Conservation (phyloP, 306 rosid genomes). For the Malus sieversii region DNA sequence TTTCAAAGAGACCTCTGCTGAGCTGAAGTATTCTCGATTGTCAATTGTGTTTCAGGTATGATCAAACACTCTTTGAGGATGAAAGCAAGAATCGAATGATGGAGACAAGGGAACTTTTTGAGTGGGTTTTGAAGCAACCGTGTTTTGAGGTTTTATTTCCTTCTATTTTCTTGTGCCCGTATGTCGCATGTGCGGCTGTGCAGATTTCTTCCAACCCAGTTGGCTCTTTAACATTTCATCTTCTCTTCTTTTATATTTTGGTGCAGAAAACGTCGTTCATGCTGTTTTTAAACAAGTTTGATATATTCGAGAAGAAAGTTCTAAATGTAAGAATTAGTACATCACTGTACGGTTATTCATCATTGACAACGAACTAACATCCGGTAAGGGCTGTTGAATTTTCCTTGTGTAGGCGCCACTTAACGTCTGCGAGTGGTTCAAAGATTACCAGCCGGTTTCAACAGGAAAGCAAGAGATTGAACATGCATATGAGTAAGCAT, state of each 20-base stretch:
- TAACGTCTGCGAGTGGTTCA: constrained; percentile 83
- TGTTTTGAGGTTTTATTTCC: constrained; percentile 78
- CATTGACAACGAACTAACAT: constrained; percentile 18
- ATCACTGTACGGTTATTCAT: constrained; percentile 8
- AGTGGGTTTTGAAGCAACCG: constrained; percentile 93
- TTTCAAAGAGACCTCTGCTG: not conserved
- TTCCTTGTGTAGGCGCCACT: constrained; percentile 69
- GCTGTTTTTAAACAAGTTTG: constrained; percentile 95
- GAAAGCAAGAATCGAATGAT: constrained; percentile 90
- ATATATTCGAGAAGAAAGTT: constrained; percentile 92
- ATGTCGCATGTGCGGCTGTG: not conserved
- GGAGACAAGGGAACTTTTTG: constrained; percentile 94
- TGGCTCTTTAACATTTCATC: not conserved
- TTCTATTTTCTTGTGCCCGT: not conserved
- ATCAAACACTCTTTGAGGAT: constrained; percentile 96
- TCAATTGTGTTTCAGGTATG: constrained; percentile 58
- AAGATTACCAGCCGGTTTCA: constrained; percentile 88
- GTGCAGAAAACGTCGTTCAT: constrained; percentile 94
- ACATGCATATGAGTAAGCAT: constrained; percentile 85
- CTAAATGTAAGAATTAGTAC: constrained; percentile 51
- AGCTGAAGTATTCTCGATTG: constrained; percentile 15
- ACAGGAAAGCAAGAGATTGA: constrained; percentile 91
- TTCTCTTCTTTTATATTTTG: not conserved
- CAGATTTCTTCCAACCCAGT: not conserved
- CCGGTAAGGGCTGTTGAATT: constrained; percentile 15